Conservation (phyloP, 768 basidiomycete species). For the Tulasnella calospora region DNA sequence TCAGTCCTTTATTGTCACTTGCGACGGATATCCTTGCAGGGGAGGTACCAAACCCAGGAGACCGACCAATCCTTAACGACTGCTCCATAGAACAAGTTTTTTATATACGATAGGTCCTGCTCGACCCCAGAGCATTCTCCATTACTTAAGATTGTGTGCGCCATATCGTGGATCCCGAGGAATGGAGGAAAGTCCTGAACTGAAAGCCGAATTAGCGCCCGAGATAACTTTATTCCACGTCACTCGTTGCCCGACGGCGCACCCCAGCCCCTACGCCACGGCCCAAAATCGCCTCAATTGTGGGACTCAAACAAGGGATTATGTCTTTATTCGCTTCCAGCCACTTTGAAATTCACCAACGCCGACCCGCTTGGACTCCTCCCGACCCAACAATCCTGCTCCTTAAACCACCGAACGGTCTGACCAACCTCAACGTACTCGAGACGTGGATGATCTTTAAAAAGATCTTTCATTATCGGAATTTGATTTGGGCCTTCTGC, state of each 20-base stretch:
- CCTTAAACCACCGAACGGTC: background rate
- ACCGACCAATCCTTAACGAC: background rate
- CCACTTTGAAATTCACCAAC: background rate
- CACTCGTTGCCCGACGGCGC: background rate
- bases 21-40: background rate
- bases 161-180: too few species aligned
- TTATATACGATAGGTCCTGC: background rate
- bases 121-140: background rate
- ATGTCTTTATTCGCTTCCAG: background rate
- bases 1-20: background rate
- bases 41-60: background rate
- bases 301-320: too few species aligned
- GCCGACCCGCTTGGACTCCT: background rate
- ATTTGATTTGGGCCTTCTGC: background rate
- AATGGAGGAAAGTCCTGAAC: background rate
- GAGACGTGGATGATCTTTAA: background rate
- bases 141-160: too few species aligned
- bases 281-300: background rate
- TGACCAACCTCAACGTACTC: background rate
- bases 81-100: background rate
- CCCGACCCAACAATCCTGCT: background rate
- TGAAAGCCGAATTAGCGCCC: background rate
- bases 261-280: background rate
- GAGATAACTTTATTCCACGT: background rate
- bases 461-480: background rate